Evolutionary conservation across 768 basidiomycete species (phyloP).

Genomic region (Auriculariales sp.): DNA sequence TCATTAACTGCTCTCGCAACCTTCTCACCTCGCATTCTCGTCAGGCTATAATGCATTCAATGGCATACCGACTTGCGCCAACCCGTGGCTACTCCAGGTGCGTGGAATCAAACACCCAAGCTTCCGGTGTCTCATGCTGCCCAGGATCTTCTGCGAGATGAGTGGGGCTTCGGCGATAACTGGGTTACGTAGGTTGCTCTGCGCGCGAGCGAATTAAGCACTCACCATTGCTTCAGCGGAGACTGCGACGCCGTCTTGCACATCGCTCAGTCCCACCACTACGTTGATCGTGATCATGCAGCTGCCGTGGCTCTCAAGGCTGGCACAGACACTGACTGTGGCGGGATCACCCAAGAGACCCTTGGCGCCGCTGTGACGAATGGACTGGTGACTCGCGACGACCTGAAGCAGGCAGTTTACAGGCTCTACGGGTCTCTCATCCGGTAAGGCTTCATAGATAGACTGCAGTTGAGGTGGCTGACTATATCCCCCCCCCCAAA

Average conservation of each 20-base stretch:
- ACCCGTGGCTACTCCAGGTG: constrained; percentile 37
- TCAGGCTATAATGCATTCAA: constrained; percentile 39
- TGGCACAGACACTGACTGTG: constrained; percentile 43
- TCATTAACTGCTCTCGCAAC: background rate
- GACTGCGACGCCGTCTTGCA: constrained; percentile 43
- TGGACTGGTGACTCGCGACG: constrained; percentile 27
- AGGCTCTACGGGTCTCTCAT: constrained; percentile 40
- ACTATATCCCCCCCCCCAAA: too few species aligned
- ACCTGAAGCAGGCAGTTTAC: constrained; percentile 28
- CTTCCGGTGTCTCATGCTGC: too few species aligned
- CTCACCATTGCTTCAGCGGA: constrained; percentile 29
- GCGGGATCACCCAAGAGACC: constrained; percentile 28
- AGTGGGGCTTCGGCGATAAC: constrained; percentile 35
- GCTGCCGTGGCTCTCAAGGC: constrained; percentile 36
- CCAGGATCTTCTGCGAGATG: constrained; percentile 30
- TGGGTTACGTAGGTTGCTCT: constrained; percentile 11
- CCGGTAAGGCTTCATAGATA: constrained; percentile 31
- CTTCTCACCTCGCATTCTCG: background rate
- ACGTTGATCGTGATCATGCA: constrained; percentile 29
- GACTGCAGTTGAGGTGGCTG: too few species aligned
- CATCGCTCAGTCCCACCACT: constrained; percentile 37
- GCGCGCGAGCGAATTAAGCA: background rate
- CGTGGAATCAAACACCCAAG: too few species aligned
- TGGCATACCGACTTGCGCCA: constrained; percentile 41
- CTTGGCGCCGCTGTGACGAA: constrained; percentile 35